These are phyloP conservation scores for Novymonas esmeraldas DNA, from an alignment of 208 protist species.

Conservation along the genomic window DNA sequence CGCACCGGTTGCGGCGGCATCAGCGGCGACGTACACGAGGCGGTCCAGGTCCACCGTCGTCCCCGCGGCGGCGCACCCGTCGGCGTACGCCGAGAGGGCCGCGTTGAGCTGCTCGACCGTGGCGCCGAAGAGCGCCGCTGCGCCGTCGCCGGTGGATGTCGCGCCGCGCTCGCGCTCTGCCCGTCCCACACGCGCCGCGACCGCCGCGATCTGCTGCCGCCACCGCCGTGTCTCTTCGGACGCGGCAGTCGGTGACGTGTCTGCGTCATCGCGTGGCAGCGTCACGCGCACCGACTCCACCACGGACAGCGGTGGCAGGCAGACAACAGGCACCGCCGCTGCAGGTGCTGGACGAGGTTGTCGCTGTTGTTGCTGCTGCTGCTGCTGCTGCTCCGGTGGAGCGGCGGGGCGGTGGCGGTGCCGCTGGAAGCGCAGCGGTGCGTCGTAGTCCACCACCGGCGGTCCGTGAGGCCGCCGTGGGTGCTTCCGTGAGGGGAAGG, in stretches of 20 bases:
- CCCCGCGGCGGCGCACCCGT: conserved; percentile 11
- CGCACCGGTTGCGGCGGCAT: background rate
- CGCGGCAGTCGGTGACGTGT: background rate
- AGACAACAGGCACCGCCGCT: no score
- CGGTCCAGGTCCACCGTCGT: conserved; percentile 38
- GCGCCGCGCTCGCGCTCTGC: conserved; percentile 6
- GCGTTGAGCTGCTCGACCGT: conserved; percentile 23
- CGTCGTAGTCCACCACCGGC: conserved; percentile 34
- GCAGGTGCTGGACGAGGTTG: no score
- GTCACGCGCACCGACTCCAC: conserved; percentile 22
- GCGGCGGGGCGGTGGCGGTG: conserved; percentile 3
- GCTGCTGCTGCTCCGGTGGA: conserved; percentile 2
- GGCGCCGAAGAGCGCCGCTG: conserved; percentile 10
- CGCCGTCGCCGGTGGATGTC: background rate
- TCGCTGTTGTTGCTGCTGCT: no score
- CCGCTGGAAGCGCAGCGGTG: conserved; percentile 21
- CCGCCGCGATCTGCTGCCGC: conserved; percentile 16
- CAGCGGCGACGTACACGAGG: conserved; percentile 26
- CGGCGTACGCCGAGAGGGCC: conserved; percentile 23
- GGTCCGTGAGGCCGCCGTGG: conserved; percentile 19
- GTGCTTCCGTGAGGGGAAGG: conserved; percentile 36
- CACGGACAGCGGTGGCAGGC: conserved; percentile 18
- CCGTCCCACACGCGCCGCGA: conserved; percentile 14
- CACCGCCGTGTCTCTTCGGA: conserved; percentile 16
- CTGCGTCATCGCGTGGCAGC: background rate